Conservation (phyloP, 352 stramenopile genomes). For the Globisporangium yorkense region DNA sequence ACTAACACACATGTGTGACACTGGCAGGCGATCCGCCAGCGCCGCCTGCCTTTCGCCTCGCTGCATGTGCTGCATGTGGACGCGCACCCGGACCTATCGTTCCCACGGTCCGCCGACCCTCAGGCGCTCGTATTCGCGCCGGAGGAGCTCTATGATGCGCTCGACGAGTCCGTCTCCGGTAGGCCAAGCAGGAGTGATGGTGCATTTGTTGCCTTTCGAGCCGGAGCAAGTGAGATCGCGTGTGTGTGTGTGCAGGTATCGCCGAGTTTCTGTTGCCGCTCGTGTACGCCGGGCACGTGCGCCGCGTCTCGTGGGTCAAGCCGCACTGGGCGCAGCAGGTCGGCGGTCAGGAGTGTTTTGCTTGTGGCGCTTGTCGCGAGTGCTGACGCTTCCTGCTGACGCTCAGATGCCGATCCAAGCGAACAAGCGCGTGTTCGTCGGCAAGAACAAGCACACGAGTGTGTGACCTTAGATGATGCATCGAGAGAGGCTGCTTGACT, state of each 20-base stretch:
- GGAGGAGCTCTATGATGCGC: slow-evolving; percentile 58
- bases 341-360: neutral
- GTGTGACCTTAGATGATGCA: neutral
- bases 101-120: slow-evolving; percentile 35
- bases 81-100: slow-evolving; percentile 83
- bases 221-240: neutral
- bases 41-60: slow-evolving; percentile 50
- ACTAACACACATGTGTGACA: neutral
- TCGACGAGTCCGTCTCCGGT: slow-evolving; percentile 57
- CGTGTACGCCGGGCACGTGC: slow-evolving; percentile 74
- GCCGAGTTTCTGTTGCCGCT: slow-evolving; percentile 82
- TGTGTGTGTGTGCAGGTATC: slow-evolving; percentile 40
- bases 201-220: neutral
- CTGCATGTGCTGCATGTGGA: slow-evolving; percentile 81
- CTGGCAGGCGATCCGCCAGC: slow-evolving; percentile 61
- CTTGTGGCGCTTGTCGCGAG: neutral
- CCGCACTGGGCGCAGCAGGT: slow-evolving; percentile 74
- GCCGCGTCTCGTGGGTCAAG: slow-evolving; percentile 75
- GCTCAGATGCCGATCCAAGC: slow-evolving; percentile 1
- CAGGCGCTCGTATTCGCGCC: slow-evolving; percentile 48
- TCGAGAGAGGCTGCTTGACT: neutral
- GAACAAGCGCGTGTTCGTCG: slow-evolving; percentile 11
- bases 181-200: neutral
- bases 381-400: neutral
- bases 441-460: slow-evolving; percentile 10